These are phyloP conservation scores for Auriscalpium vulgare DNA, from an alignment of 768 basidiomycete genomes.

Conservation along the genomic window DNA sequence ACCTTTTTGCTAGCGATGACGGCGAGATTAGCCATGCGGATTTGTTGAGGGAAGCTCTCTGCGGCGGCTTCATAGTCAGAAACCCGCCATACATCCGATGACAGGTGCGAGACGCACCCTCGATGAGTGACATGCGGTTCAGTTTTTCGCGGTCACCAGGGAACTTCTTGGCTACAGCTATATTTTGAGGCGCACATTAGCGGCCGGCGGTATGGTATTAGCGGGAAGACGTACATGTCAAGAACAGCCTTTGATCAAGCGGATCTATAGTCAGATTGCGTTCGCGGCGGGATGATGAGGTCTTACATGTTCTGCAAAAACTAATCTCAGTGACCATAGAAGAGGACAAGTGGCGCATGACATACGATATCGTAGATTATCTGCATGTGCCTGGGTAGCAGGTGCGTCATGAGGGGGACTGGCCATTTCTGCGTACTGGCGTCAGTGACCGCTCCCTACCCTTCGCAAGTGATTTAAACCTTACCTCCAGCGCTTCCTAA, in stretches of 20 bases:
- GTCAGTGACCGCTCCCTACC: not conserved
- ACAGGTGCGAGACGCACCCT: slow-evolving; percentile 40
- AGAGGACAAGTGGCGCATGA: not conserved
- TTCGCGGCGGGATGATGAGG: not conserved
- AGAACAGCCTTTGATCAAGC: slow-evolving; percentile 41
- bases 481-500: slow-evolving; percentile 64
- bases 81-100: not conserved
- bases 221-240: slow-evolving; percentile 45
- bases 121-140: slow-evolving; percentile 84
- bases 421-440: slow-evolving; percentile 67
- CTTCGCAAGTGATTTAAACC: not conserved
- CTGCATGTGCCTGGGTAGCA: slow-evolving; percentile 86
- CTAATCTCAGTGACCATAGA: not conserved
- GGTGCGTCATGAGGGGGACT: slow-evolving; percentile 74
- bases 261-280: not conserved
- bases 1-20: slow-evolving; percentile 83
- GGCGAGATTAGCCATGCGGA: slow-evolving; percentile 89
- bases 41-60: slow-evolving; percentile 83
- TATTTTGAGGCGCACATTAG: slow-evolving; percentile 2
- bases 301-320: slow-evolving; percentile 41
- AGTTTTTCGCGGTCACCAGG: slow-evolving; percentile 80
- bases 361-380: slow-evolving; percentile 83
- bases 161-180: slow-evolving; percentile 84
- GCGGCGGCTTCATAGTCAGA: not conserved
- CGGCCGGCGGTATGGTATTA: not conserved